Base-by-base conservation (phyloP, 2,329 filamentous ascomycete genomes). In the Beauveria caledonica region DNA sequence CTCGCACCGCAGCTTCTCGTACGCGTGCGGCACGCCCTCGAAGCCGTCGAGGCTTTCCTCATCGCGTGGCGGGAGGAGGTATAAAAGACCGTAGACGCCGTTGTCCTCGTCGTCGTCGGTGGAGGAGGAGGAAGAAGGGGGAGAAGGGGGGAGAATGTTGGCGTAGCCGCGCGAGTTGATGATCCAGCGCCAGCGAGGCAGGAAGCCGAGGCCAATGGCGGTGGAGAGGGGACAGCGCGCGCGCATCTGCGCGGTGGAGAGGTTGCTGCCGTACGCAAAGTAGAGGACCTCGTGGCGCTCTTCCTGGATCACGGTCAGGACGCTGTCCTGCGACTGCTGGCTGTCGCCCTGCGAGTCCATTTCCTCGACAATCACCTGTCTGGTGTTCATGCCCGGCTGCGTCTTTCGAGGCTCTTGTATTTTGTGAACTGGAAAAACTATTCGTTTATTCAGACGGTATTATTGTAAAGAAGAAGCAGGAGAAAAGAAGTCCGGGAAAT, bases 261-360 rank as follows among this genome's bases (percentile, higher is more conserved):
- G 79, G 70, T 90, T 90, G 69, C 81, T 86, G 63, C 87, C 87
- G 72, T 87, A 90, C 66, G 82, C 87, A 68, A 90, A 89, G 76
- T 89, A 89, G 64, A 84, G 71, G 55, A 74, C 66, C 63, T 75
- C 73, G 53, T 68, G 68, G 13, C 68, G 66, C 58, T 70, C 67
- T 42, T 73, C 71, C 36, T 71, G 70, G 60, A 75, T 69, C 19
- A 72, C 45, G 25, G 73, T 74, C 65, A 71, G 68, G 62, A 64
- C 63, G 64, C 70, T 73, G 64, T 70, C 71, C 63, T 74, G 72
- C 23, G 72, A 74, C 60, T 63, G 65, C 58, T 72, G 71, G 65
- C 68, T 70, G 60, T 70, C 70, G 52, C 66, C 69, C 17, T 70
- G 68, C 17, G 69, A 48, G 36, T 60, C 59, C 59, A 60, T 56